Evolutionary conservation across 345 rosid species (phyloP), one percentile per base, ranked within the genome.

Genomic region (Hypericum androsaemum): DNA sequence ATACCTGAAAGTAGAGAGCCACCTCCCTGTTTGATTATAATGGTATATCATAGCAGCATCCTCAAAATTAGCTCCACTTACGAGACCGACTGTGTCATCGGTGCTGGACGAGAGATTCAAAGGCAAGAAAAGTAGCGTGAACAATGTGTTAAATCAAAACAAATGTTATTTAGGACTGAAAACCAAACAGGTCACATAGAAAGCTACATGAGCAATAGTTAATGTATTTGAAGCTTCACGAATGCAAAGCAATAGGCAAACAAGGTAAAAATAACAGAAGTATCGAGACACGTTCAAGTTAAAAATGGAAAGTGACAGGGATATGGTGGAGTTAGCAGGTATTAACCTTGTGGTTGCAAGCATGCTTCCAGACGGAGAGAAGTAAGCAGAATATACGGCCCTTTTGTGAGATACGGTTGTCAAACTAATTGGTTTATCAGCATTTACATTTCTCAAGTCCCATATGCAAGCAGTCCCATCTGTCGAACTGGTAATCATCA

Each of bases 301-400:
- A n/a, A n/a, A n/a, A n/a, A n/a, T n/a, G n/a, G n/a, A n/a, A n/a
- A n/a, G n/a, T n/a, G n/a, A n/a, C n/a, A n/a, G n/a, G n/a, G n/a
- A n/a, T n/a, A n/a, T n/a, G n/a, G n/a, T n/a, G n/a, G n/a, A n/a
- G n/a, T 22, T 22, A 22, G 32, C 32, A 22, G 32, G 32, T 22
- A 22, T 22, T n/a, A 42, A 84, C 98, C 94, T 85, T 52, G 98
- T 76, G 5, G 95, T 84, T 44, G 83, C 95, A 51, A 88, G 79
- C 54, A 15, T 72, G 62, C 54, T 70, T 48, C 95, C 96, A 40
- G 84, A 79, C 15, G 96, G 95, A 39, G 98, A 92, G 76, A 92
- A 92, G 60, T 81, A 85, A 44, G 98, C 96, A 60, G 95, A 77
- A 46, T 81, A 74, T 52, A 88, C 88, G 35, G 82, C 76, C 69